Evolutionary conservation across 805 yeast species (phyloP), one percentile per base, ranked within the genome.

Genomic region (Saccharomycopsis capsularis): DNA sequence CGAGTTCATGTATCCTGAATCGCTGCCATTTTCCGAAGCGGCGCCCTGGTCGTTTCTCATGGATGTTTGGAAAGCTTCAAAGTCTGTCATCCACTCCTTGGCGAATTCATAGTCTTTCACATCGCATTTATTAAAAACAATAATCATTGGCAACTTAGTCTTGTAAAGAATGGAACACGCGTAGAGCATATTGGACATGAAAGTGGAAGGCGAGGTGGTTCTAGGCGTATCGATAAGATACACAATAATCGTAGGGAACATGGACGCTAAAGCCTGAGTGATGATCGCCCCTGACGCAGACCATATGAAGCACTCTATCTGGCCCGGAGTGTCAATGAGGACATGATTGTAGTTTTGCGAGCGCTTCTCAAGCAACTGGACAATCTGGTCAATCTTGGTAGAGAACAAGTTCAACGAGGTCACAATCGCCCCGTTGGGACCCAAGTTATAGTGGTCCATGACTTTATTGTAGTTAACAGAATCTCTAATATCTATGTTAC

Each of bases 351-450:
- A 73, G 47, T 68, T 64, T 15, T 70, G 70, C 2, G 68, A 60
- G 57, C 91, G 78, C 61, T 89, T 88, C 60, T 89, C 95, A 19
- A 91, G 85, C 35, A 93, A 70, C 35, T 77, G 75, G 43, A 93
- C 81, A 3, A 93, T 97, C 68, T 93, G 99, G 64, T 93, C 99
- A 50, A 93, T 88, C 66, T 93, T 93, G 13, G 99, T 93, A 43
- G 96, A 73, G 62, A 93, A 93, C 45, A 93, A 69, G 62, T 93
- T 93, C 53, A 93, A 71, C 19, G 96, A 87, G 0, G 99, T 93
- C 55, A 95, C 96, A 62, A 93, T 93, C 2, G 98, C 98, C 50
- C 99, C 99, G 62, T 93, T 93, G 13, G 99, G 99, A 0, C 99
- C 99, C 50, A 93, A 66, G 51, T 86, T 84, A 63, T 91, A 87